These are phyloP conservation scores for Aphanomyces stellatus DNA, from an alignment of 352 stramenopile genomes.

Conservation along the genomic window DNA sequence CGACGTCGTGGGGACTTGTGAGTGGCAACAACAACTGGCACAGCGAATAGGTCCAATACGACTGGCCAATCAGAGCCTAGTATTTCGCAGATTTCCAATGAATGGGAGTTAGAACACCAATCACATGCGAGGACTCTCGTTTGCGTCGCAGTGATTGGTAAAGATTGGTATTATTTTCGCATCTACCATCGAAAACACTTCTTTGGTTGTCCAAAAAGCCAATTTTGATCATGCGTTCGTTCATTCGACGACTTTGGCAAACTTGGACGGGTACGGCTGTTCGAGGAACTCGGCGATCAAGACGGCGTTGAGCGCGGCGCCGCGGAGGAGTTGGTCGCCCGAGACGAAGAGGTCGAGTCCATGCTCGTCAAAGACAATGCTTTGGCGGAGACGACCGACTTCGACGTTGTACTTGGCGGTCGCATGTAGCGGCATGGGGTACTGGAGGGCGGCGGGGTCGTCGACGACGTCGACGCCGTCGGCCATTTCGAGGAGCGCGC, in stretches of 20 bases:
- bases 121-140: too few relatives aligned
- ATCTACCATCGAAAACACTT: too few relatives aligned
- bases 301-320: slow-evolving; percentile 96
- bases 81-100: background rate
- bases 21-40: background rate
- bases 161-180: too few relatives aligned
- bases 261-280: slow-evolving; percentile 36
- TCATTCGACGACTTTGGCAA: slow-evolving; percentile 6
- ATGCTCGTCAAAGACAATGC: slow-evolving; percentile 92
- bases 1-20: too few relatives aligned
- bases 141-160: too few relatives aligned
- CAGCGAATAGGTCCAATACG: background rate
- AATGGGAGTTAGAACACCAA: too few relatives aligned
- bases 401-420: slow-evolving; percentile 98
- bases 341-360: slow-evolving; percentile 97
- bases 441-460: slow-evolving; percentile 65
- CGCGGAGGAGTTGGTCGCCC: slow-evolving; percentile 95
- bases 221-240: too few relatives aligned
- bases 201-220: too few relatives aligned
- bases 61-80: background rate
- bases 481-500: slow-evolving; percentile 27
- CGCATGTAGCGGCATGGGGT: slow-evolving; percentile 97
- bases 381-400: slow-evolving; percentile 91
- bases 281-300: slow-evolving; percentile 92
- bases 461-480: slow-evolving; percentile 95